Conservation (phyloP, 306 rosid genomes). For the Cicer judaicum region DNA sequence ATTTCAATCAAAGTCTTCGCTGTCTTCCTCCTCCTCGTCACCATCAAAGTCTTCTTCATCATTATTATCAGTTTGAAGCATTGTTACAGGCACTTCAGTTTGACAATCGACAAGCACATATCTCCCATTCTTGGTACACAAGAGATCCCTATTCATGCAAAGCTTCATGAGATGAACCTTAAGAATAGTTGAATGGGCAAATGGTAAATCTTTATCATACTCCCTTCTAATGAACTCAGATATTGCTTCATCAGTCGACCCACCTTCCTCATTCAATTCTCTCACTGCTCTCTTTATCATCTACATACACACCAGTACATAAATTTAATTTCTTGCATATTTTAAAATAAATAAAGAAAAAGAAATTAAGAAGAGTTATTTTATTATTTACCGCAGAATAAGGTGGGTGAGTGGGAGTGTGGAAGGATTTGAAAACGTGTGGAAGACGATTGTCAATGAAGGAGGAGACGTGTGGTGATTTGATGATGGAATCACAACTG, state of each 20-base stretch:
- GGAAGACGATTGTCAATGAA: conserved; percentile 14
- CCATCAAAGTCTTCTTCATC: too few relatives aligned
- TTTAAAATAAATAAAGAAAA: neutral
- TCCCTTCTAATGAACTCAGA: conserved; percentile 38
- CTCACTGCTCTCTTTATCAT: conserved; percentile 48
- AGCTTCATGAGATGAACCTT: conserved; percentile 45
- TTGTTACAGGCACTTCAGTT: too few relatives aligned
- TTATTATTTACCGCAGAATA: conserved; percentile 5
- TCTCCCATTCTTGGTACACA: neutral
- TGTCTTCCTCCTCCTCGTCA: too few relatives aligned
- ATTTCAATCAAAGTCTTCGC: too few relatives aligned
- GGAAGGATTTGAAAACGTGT: conserved; percentile 22
- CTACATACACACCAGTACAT: neutral
- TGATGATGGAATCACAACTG: neutral
- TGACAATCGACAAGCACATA: conserved; percentile 24
- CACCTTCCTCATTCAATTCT: conserved; percentile 38
- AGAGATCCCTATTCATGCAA: conserved; percentile 33
- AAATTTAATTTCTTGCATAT: too few relatives aligned
- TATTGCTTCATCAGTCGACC: conserved; percentile 48
- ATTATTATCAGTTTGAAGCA: too few relatives aligned
- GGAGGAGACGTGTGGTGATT: neutral
- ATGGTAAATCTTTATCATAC: conserved; percentile 43
- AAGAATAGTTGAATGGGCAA: conserved; percentile 46
- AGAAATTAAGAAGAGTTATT: neutral
- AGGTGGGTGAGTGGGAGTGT: conserved; percentile 41